phyloP scores from a whole-genome alignment of 169 alveolate genomes.

The Plasmodium cynomolgi region DNA sequence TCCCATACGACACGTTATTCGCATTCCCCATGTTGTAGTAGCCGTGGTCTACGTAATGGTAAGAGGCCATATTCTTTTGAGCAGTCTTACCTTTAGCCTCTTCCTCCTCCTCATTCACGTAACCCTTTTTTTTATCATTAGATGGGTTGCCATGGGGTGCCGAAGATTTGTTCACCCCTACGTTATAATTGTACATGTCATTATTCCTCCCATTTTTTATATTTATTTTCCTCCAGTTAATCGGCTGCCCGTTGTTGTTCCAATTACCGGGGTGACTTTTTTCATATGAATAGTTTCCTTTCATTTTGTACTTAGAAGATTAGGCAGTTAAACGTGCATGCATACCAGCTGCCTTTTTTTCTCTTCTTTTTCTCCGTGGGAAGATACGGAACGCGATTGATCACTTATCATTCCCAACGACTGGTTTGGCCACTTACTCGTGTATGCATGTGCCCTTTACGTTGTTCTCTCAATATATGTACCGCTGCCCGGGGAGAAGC shows the following conservation, averaged over 20 bases:
- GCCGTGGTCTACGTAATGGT: not conserved
- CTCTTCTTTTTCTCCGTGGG: not conserved
- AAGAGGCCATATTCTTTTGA: not conserved
- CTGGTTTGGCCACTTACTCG: not conserved
- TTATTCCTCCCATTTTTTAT: constrained; percentile 3
- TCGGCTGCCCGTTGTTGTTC: not conserved
- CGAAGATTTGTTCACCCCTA: not conserved
- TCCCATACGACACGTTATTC: not conserved
- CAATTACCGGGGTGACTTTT: not conserved
- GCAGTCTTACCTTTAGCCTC: not conserved
- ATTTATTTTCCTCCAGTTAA: not conserved
- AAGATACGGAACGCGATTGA: not conserved
- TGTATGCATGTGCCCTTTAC: not conserved
- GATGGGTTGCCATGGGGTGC: not conserved
- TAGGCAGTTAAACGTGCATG: not conserved
- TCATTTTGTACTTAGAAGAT: not conserved
- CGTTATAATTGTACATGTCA: not conserved
- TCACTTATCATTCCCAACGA: not conserved
- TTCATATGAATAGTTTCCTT: constrained; percentile 17
- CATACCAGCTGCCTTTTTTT: not conserved
- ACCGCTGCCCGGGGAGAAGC: not conserved
- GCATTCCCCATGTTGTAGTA: constrained; percentile 11
- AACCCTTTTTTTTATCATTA: constrained; percentile 13
- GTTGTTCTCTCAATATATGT: not conserved
- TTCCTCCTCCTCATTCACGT: not conserved